Conservation (phyloP, 2,329 filamentous ascomycete species). For the Hypoxylon sp. region DNA sequence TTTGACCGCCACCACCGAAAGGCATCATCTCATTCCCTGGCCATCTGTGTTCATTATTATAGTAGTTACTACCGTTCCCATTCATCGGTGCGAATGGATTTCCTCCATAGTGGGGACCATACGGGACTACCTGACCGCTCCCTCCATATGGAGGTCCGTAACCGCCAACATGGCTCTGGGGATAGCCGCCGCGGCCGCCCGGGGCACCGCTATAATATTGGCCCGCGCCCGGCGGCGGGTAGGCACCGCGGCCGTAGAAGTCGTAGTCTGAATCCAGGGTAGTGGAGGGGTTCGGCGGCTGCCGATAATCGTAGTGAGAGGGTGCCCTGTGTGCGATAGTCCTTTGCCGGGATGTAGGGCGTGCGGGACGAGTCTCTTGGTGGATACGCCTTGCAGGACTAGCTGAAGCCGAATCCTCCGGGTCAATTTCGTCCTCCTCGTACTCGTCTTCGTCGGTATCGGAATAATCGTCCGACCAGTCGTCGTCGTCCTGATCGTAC, state of each 20-base stretch:
- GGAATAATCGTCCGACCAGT: conserved; percentile 43
- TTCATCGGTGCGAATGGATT: conserved; percentile 54
- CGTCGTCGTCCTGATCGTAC: conserved; percentile 54
- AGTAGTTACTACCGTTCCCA: conserved; percentile 60
- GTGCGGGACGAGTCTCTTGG: conserved; percentile 55
- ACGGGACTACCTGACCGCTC: conserved; percentile 65
- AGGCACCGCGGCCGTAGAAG: conserved; percentile 60
- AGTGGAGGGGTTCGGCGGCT: conserved; percentile 63
- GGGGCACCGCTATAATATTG: conserved; percentile 53
- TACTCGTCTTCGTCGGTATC: conserved; percentile 58
- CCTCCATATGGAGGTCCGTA: conserved; percentile 58
- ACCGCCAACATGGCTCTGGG: conserved; percentile 64
- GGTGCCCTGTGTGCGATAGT: conserved; percentile 48
- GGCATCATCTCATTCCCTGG: conserved; percentile 56
- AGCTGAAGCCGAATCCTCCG: conserved; percentile 72
- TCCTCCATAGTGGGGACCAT: conserved; percentile 53
- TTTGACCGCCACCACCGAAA: conserved; percentile 57
- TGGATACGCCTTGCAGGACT: conserved; percentile 54
- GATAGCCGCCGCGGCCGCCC: conserved; percentile 59
- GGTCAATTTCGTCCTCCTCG: conserved; percentile 67
- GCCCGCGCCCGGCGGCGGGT: conserved; percentile 44
- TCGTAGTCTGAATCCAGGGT: conserved; percentile 78
- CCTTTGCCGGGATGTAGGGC: conserved; percentile 58
- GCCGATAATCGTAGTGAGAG: conserved; percentile 49
- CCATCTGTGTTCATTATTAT: conserved; percentile 56